These are phyloP conservation scores for Penicillium cataractarum DNA, from an alignment of 495 filamentous ascomycete genomes.

Conservation along the genomic window DNA sequence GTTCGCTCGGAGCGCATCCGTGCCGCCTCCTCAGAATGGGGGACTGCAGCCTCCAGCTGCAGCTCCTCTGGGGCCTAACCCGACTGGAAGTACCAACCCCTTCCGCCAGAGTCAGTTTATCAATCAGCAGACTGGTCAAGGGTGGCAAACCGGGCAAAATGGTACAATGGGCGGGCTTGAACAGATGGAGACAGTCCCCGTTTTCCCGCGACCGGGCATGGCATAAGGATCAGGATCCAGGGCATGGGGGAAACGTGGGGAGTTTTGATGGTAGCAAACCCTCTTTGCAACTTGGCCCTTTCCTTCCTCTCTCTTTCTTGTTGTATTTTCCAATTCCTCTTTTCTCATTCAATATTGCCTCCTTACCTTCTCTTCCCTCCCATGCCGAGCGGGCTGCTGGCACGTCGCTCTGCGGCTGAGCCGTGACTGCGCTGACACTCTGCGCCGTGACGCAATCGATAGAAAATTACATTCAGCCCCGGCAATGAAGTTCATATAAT, in stretches of 20 bases:
- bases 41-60: constrained; percentile 42
- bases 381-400: background rate
- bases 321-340: constrained; percentile 1
- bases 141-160: constrained; percentile 75
- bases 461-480: background rate
- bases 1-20: constrained; percentile 51
- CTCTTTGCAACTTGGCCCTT: background rate
- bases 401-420: constrained; percentile 1
- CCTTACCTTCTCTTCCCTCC: background rate
- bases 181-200: constrained; percentile 74
- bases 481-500: background rate
- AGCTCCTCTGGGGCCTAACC: constrained; percentile 62
- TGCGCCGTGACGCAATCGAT: background rate
- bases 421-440: background rate
- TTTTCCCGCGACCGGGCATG: constrained; percentile 81
- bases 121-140: constrained; percentile 81
- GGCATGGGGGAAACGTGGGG: background rate
- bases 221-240: constrained; percentile 18
- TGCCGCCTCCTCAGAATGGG: constrained; percentile 40
- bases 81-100: constrained; percentile 91
- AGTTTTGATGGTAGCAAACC: background rate
- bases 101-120: constrained; percentile 89
- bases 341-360: background rate
- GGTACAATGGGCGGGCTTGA: constrained; percentile 86
- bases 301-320: constrained; percentile 4